A percentile compares a stretch with the other conserved stretches of the same genome.
These are phyloP conservation scores for Astragalus membranaceus DNA, from an alignment of 306 rosid genomes.

Conservation along the genomic window DNA sequence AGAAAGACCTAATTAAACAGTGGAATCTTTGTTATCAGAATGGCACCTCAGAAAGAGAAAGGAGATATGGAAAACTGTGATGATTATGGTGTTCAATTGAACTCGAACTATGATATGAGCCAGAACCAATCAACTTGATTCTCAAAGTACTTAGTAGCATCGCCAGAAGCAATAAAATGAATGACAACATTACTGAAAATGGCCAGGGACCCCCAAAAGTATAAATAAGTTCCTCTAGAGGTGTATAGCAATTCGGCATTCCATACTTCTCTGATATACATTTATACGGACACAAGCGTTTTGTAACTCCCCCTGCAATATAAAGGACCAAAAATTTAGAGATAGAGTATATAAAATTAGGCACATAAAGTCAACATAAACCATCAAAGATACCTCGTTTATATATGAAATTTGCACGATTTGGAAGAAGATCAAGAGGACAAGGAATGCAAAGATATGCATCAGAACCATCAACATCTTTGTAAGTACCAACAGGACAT, in stretches of 20 bases:
- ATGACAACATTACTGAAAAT: slow-evolving; percentile 63
- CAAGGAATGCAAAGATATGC: slow-evolving; percentile 76
- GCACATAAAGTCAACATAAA: slow-evolving; percentile 6
- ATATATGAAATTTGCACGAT: slow-evolving; percentile 82
- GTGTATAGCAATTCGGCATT: slow-evolving; percentile 93
- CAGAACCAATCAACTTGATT: slow-evolving; percentile 68
- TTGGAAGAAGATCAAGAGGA: slow-evolving; percentile 86
- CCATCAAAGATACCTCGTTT: slow-evolving; percentile 61
- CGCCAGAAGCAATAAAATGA: slow-evolving; percentile 63
- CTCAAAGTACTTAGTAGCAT: slow-evolving; percentile 65
- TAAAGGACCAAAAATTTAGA: slow-evolving; percentile 14
- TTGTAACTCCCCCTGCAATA: slow-evolving; percentile 70
- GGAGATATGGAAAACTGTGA: slow-evolving; percentile 76
- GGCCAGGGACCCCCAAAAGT: slow-evolving; percentile 94
- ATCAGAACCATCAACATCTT: slow-evolving; percentile 82
- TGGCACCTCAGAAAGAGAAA: slow-evolving; percentile 89
- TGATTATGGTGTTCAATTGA: slow-evolving; percentile 64
- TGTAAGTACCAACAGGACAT: slow-evolving; percentile 91
- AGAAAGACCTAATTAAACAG: slow-evolving; percentile 16
- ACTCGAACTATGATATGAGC: slow-evolving; percentile 55
- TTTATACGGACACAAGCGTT: slow-evolving; percentile 67
- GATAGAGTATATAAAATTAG: slow-evolving; percentile 15
- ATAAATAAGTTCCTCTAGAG: slow-evolving; percentile 90
- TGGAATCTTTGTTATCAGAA: slow-evolving; percentile 9
- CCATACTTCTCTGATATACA: slow-evolving; percentile 90